Evolutionary conservation across 225 moss, liverwort and hornwort species (phyloP), one percentile per base, ranked within the genome.

Genomic region (Ulota crispa): DNA sequence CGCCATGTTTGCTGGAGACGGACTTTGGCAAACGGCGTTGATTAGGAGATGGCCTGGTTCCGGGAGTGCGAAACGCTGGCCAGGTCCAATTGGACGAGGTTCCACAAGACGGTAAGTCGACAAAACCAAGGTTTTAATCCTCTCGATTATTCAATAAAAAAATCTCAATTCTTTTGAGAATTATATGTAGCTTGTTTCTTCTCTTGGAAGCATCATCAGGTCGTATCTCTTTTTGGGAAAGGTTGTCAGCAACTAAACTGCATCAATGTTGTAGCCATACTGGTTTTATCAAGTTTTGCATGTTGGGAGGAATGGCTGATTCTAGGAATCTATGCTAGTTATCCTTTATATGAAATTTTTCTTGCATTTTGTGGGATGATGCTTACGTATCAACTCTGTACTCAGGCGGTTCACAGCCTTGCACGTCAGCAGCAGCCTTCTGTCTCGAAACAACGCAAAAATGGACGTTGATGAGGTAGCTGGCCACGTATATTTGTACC

Each of bases 401-500:
- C 79, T 69, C 91, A 99, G 95, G 90, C 93, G 95, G 81, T 99
- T 91, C 81, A 93, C 92, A 73, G 98, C 98, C 47, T 87, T 99
- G 86, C 91, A 93, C 83, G 87, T 93, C 71, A 99, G 98, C 81
- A 87, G 89, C 80, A 89, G 78, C 70, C 87, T 99, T 63, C 87
- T 95, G 57, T 82, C 85, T 72, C 82, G 75, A 45, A 89, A 90
- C 69, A 90, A 86, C 79, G 86, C 92, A 34, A 70, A 88, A 57
- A 87, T 86, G 45, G 92, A 92, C 45, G 91, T 94, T 70, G 91
- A 93, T 72, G 98, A 99, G 88, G 90, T 99, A 45, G 93, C 93
- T 60, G 98, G 98, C 56, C 98, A 99, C 88, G 95, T 89, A 43
- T 99, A 99, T 79, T 87, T 99, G 80, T 99, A 89, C 72, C 87